These are phyloP conservation scores for Parsonsia alboflavescens DNA, from an alignment of 257 asterid species.

Conservation along the genomic window DNA sequence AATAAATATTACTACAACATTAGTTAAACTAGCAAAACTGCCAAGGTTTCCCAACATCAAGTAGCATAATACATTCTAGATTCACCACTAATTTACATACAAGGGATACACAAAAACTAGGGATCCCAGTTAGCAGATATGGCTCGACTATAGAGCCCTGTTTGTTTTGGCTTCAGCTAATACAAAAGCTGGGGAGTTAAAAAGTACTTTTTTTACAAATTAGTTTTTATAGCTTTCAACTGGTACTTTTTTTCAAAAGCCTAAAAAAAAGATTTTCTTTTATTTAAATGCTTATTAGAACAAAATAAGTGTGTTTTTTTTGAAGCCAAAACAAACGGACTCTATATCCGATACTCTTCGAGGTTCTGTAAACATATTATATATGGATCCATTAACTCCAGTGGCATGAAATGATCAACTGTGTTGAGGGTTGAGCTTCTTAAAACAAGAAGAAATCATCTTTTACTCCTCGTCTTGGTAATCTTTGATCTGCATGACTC, in stretches of 20 bases:
- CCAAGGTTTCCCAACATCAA: background rate
- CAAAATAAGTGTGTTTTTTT: too few relatives aligned
- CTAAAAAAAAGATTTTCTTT: too few relatives aligned
- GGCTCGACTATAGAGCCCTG: too few relatives aligned
- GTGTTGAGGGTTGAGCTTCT: background rate
- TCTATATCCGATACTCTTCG: too few relatives aligned
- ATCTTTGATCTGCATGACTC: conserved; percentile 54
- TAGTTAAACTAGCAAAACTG: background rate
- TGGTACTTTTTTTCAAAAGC: too few relatives aligned
- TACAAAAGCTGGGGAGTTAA: too few relatives aligned
- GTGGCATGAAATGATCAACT: background rate
- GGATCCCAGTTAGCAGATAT: background rate
- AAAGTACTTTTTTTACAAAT: too few relatives aligned
- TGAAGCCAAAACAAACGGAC: too few relatives aligned
- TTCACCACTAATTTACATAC: background rate
- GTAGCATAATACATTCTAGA: too few relatives aligned
- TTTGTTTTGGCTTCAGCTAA: too few relatives aligned
- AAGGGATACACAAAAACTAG: background rate
- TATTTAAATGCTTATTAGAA: too few relatives aligned
- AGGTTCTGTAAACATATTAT: background rate
- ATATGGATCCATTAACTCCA: background rate
- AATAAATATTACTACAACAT: background rate
- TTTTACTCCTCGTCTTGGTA: conserved; percentile 48
- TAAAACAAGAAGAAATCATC: conserved; percentile 19
- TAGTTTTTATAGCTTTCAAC: too few relatives aligned